Conservation (phyloP, 306 rosid genomes). For the Cucumis hystrix region DNA sequence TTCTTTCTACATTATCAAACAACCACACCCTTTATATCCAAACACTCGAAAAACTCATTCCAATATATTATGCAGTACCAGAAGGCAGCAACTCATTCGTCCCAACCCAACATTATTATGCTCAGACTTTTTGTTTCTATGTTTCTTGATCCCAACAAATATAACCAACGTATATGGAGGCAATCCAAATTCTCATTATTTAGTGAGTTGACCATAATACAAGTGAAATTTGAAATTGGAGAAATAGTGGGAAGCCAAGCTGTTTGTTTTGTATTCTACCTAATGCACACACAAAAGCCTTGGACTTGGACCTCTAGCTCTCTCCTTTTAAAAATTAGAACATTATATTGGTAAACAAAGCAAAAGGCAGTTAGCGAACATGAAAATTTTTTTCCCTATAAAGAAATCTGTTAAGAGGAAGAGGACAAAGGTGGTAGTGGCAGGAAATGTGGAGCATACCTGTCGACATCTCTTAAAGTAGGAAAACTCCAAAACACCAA, state of each 20-base stretch:
- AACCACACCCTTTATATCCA: not conserved
- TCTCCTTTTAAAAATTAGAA: not conserved
- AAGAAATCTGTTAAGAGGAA: not conserved
- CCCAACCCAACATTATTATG: not conserved
- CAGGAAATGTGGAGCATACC: constrained; percentile 36
- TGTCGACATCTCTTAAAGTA: constrained; percentile 19
- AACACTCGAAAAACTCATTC: too few species aligned
- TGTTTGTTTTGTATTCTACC: not conserved
- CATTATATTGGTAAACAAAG: not conserved
- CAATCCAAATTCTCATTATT: not conserved
- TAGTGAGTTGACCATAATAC: not conserved
- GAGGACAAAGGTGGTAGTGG: constrained; percentile 2
- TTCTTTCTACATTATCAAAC: not conserved
- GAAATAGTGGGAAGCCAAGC: not conserved
- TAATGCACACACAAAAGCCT: not conserved
- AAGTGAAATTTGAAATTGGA: not conserved
- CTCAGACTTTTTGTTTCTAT: not conserved
- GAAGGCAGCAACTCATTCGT: not conserved
- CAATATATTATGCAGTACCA: too few species aligned
- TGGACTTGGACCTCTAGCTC: too few species aligned
- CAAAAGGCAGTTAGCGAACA: not conserved
- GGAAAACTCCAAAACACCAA: constrained; percentile 31
- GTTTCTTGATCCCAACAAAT: not conserved
- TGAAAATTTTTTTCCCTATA: not conserved
- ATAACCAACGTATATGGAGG: not conserved